phyloP scores from a whole-genome alignment of 2,329 filamentous ascomycete genomes.

The Penicillium sp. region DNA sequence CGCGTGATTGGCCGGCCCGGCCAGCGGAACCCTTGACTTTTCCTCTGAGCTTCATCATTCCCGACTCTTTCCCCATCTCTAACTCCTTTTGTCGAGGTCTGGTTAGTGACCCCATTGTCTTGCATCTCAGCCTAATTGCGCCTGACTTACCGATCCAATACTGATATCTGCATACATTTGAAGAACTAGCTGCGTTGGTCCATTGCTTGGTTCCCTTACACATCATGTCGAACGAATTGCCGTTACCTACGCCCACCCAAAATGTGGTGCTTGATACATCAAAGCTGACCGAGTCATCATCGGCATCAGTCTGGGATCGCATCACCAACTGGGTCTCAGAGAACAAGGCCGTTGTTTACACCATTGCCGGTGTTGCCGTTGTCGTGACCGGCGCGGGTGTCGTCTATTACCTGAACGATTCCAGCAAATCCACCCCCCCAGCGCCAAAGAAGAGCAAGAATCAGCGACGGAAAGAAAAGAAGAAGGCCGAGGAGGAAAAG shows the following conservation, averaged over 20 bases:
- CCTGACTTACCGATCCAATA: slow-evolving; percentile 8
- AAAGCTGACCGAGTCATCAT: slow-evolving; percentile 46
- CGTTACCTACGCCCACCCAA: slow-evolving; percentile 36
- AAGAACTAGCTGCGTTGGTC: slow-evolving; percentile 17
- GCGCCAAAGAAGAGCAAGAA: slow-evolving; percentile 76
- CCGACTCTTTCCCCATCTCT: slow-evolving; percentile 26
- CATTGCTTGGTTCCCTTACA: slow-evolving; percentile 23
- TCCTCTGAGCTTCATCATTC: slow-evolving; percentile 31
- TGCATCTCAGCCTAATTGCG: neutral
- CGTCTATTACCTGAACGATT: slow-evolving; percentile 78
- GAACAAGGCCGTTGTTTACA: slow-evolving; percentile 94
- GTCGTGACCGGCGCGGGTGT: slow-evolving; percentile 88
- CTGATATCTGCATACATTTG: slow-evolving; percentile 1
- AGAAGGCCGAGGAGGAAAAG: slow-evolving; percentile 54
- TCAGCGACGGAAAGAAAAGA: slow-evolving; percentile 74
- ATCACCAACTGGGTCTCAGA: slow-evolving; percentile 89
- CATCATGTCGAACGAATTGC: slow-evolving; percentile 43
- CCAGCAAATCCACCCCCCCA: slow-evolving; percentile 41
- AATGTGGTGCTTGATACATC: slow-evolving; percentile 43
- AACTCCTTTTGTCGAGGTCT: slow-evolving; percentile 26
- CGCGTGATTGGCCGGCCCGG: slow-evolving; percentile 33
- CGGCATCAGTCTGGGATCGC: slow-evolving; percentile 81
- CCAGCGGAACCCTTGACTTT: slow-evolving; percentile 36
- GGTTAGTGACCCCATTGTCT: slow-evolving; percentile 15
- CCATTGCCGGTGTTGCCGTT: slow-evolving; percentile 88